Conservation (phyloP, 352 stramenopile species). For the Pseudoperonospora humuli region DNA sequence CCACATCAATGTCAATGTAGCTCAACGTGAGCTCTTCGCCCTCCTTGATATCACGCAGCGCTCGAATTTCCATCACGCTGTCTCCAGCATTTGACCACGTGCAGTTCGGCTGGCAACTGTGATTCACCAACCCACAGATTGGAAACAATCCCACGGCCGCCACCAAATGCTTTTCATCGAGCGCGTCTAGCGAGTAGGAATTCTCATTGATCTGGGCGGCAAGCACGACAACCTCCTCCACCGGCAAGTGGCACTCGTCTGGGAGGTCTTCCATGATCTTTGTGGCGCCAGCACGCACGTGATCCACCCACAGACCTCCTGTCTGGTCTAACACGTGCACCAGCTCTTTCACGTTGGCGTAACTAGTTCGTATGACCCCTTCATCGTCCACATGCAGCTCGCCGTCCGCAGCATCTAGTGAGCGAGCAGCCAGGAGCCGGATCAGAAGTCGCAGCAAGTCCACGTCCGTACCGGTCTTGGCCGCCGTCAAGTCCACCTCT, state of each 20-base stretch:
- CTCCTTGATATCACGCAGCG: conserved; percentile 29
- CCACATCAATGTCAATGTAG: conserved; percentile 45
- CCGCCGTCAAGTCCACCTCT: conserved; percentile 33
- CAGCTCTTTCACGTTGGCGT: conserved; percentile 30
- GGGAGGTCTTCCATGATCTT: conserved; percentile 30
- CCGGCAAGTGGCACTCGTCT: conserved; percentile 27
- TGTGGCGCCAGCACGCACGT: conserved; percentile 24
- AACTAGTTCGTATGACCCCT: conserved; percentile 18
- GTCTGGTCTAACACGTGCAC: conserved; percentile 31
- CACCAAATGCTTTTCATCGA: conserved; percentile 30
- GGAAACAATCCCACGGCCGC: conserved; percentile 38
- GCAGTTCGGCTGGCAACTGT: conserved; percentile 42
- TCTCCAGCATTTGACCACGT: conserved; percentile 39
- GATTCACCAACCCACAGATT: conserved; percentile 38
- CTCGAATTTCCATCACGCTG: conserved; percentile 28
- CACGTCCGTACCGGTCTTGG: conserved; percentile 31
- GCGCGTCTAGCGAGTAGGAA: conserved; percentile 34
- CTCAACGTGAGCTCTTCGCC: conserved; percentile 39
- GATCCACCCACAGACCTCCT: conserved; percentile 19
- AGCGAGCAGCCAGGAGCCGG: conserved; percentile 27
- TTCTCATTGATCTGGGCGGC: conserved; percentile 51
- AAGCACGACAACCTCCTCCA: conserved; percentile 36
- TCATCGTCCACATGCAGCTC: conserved; percentile 16
- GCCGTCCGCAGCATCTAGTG: conserved; percentile 13
- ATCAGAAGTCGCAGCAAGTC: conserved; percentile 38